Evolutionary conservation across 2,329 filamentous ascomycete species (phyloP).

Genomic region (Akanthomyces muscarius): DNA sequence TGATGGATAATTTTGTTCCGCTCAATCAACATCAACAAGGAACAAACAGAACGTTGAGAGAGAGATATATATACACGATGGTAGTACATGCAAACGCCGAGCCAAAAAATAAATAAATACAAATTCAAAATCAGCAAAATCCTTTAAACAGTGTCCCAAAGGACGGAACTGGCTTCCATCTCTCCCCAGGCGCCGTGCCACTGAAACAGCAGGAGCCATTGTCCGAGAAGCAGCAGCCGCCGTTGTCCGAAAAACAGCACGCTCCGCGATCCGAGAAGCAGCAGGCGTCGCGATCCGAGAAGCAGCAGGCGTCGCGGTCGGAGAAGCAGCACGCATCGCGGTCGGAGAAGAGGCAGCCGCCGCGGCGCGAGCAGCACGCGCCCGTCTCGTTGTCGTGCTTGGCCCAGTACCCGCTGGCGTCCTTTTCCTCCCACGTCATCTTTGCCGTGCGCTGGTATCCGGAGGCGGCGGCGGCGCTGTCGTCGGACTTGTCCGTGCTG

Average conservation of each 20-base stretch:
- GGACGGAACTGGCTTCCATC: background rate
- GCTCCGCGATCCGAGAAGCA: background rate
- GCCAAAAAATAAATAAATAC: too few relatives aligned
- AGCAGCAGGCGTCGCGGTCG: background rate
- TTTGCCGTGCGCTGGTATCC: conserved; percentile 14
- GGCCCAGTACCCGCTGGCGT: conserved; percentile 18
- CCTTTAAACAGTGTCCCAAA: background rate
- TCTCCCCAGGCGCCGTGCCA: background rate
- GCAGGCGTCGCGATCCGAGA: background rate
- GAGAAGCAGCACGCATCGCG: background rate
- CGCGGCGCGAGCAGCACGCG: conserved; percentile 8
- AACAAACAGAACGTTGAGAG: background rate
- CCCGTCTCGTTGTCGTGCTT: conserved; percentile 4
- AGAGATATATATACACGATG: too few relatives aligned
- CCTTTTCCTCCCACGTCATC: conserved; percentile 18
- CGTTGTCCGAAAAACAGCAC: background rate
- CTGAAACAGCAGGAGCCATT: background rate
- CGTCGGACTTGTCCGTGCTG: background rate
- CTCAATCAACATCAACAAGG: background rate
- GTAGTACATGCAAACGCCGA: too few relatives aligned
- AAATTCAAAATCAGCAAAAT: background rate
- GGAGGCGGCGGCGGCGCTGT: background rate
- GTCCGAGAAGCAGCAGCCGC: background rate
- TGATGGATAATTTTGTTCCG: background rate
- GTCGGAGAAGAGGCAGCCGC: conserved; percentile 17